Evolutionary conservation across 495 filamentous ascomycete genomes (phyloP), one percentile per base, ranked within the genome.

Genomic region (Bombardia bombarda): DNA sequence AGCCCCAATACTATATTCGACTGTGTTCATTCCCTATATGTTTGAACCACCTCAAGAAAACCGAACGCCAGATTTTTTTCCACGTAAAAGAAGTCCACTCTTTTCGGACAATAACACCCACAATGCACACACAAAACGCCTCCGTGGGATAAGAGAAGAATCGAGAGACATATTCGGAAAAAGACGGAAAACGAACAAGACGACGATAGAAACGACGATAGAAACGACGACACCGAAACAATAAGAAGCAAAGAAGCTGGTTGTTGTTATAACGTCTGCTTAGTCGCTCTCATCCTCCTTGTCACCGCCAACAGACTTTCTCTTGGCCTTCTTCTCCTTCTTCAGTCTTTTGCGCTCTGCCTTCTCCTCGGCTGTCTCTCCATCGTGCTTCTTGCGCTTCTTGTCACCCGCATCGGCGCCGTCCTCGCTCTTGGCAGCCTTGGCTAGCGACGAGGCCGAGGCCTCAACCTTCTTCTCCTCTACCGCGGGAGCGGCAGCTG

Each of bases 371-470:
- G 82, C 63, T 3, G 86, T 87, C 67, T 92, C 84, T 32, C 79
- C 84, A 3, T 88, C 84, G 53, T 87, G 83, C 55, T 83, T 75
- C 73, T 88, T 89, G 51, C 84, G 79, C 72, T 89, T 89, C 73
- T 89, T 89, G 46, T 58, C 52, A 4, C 63, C 62, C n/a, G 56
- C 57, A 5, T 64, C 50, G 0, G 45, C 51, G 44, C 72, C 53
- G 14, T 57, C 62, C 26, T 68, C 66, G 23, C 61, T 22, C 34
- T 53, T 45, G 40, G 47, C 67, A 4, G 61, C 55, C 21, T 60
- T 65, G 46, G 74, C 70, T 21, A 65, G 61, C 17, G 67, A 63
- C 35, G 69, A 43, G 42, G 69, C 58, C 12, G n/a, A n/a, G n/a
- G 63, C 61, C 22, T 58, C 50, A 19, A 58, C 55, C 38, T 61